phyloP scores from a whole-genome alignment of 495 filamentous ascomycete genomes.

The Polyplosphaeria fusca region DNA sequence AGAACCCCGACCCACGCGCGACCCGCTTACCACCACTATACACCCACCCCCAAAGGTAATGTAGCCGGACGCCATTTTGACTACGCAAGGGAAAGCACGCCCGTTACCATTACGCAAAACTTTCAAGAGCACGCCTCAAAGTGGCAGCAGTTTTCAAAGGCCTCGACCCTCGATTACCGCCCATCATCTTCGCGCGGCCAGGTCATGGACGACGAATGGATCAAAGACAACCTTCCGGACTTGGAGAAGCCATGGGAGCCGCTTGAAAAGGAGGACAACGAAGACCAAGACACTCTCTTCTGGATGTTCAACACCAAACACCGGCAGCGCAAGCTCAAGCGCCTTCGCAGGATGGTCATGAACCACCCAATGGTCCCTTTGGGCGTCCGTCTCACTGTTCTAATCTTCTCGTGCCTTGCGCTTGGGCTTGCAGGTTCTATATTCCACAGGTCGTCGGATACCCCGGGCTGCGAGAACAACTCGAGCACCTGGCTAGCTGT shows the following conservation, averaged over 20 bases:
- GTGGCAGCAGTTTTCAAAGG: slow-evolving; percentile 59
- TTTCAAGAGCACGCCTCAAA: slow-evolving; percentile 50
- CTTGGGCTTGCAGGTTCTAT: slow-evolving; percentile 78
- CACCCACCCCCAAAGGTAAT: slow-evolving; percentile 28
- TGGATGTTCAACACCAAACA: slow-evolving; percentile 39
- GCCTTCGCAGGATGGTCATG: slow-evolving; percentile 48
- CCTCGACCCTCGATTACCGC: slow-evolving; percentile 46
- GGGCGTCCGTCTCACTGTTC: slow-evolving; percentile 75
- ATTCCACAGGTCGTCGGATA: slow-evolving; percentile 54
- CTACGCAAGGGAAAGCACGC: slow-evolving; percentile 31
- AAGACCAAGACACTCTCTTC: slow-evolving; percentile 32
- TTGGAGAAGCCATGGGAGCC: slow-evolving; percentile 59
- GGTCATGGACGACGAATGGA: slow-evolving; percentile 56
- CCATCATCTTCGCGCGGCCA: slow-evolving; percentile 40
- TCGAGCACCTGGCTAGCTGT: slow-evolving; percentile 86
- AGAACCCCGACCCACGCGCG: slow-evolving; percentile 21
- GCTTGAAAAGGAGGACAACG: slow-evolving; percentile 49
- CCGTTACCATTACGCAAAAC: slow-evolving; percentile 31
- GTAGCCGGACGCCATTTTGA: slow-evolving; percentile 32
- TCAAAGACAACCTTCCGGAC: slow-evolving; percentile 55
- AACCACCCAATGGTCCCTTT: slow-evolving; percentile 83
- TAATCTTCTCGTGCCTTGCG: slow-evolving; percentile 75
- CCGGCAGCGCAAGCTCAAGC: slow-evolving; percentile 55
- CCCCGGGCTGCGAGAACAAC: slow-evolving; percentile 48
- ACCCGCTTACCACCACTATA: slow-evolving; percentile 29